These are phyloP conservation scores for Monosporascus sp. DNA, from an alignment of 2,329 filamentous ascomycete genomes.

Conservation along the genomic window DNA sequence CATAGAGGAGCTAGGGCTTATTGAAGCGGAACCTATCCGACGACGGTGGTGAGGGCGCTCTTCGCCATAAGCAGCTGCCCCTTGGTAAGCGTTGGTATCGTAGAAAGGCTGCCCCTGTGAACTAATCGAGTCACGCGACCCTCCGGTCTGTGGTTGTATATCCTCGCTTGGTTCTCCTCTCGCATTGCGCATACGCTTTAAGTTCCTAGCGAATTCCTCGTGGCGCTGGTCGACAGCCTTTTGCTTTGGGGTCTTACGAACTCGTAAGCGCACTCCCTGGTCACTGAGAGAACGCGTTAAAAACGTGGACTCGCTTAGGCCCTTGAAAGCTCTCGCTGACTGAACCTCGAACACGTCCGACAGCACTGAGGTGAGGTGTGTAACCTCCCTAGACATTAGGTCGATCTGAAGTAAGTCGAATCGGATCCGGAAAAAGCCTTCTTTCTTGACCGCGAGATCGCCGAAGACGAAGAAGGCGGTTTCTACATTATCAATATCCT, in stretches of 20 bases:
- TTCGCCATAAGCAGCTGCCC: background rate
- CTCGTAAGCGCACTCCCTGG: constrained; percentile 75
- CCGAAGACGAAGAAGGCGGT: constrained; percentile 89
- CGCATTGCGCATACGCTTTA: constrained; percentile 4
- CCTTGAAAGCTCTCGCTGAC: constrained; percentile 66
- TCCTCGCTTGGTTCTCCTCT: background rate
- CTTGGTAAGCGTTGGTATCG: background rate
- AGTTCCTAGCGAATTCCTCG: constrained; percentile 19
- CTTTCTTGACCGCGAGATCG: constrained; percentile 72
- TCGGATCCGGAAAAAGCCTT: constrained; percentile 67
- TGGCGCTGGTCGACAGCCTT: constrained; percentile 44
- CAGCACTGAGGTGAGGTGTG: constrained; percentile 23
- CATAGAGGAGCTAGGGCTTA: background rate
- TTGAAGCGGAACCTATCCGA: background rate
- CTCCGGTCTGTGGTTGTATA: background rate
- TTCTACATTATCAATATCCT: constrained; percentile 72
- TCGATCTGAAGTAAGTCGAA: constrained; percentile 74
- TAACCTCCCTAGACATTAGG: constrained; percentile 16
- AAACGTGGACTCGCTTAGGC: constrained; percentile 76
- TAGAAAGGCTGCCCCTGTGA: background rate
- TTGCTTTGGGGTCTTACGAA: constrained; percentile 75
- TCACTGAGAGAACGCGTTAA: constrained; percentile 80
- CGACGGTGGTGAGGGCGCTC: background rate
- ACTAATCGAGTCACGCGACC: background rate
- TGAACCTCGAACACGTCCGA: constrained; percentile 61